Evolutionary conservation across 192 early-diverging fungal species (phyloP).

Genomic region (Pilaira anomala): DNA sequence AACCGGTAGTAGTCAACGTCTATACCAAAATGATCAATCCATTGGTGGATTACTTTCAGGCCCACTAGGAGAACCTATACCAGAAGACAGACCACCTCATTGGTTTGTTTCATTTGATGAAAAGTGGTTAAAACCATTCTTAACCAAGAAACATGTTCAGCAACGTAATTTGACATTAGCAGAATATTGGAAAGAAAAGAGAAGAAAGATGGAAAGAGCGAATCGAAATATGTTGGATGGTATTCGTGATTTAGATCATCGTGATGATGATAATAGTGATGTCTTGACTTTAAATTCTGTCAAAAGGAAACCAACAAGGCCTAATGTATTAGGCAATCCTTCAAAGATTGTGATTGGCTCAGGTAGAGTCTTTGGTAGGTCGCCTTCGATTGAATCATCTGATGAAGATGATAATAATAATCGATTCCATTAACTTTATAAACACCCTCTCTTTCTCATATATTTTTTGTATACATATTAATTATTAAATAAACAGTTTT

Average conservation of each 20-base stretch:
- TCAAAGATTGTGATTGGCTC: conserved; percentile 25
- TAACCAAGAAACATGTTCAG: conserved; percentile 48
- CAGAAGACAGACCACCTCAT: conserved; percentile 53
- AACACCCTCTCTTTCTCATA: neutral
- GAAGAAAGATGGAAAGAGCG: conserved; percentile 33
- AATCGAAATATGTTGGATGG: conserved; percentile 29
- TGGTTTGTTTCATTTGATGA: conserved; percentile 88
- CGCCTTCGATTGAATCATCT: conserved; percentile 13
- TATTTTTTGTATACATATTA: no score
- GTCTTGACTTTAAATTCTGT: conserved; percentile 26
- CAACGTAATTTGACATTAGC: conserved; percentile 31
- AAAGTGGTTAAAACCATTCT: conserved; percentile 76
- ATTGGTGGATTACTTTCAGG: conserved; percentile 38
- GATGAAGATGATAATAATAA: neutral
- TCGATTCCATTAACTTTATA: neutral
- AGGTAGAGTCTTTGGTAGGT: conserved; percentile 36
- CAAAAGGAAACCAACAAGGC: neutral
- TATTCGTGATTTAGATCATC: conserved; percentile 1
- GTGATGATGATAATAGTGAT: conserved; percentile 12
- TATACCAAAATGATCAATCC: conserved; percentile 22
- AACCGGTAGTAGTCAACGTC: neutral
- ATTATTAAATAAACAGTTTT: no score
- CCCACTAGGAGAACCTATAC: conserved; percentile 34
- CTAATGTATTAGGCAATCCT: neutral
- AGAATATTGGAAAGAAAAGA: conserved; percentile 35